phyloP scores from a whole-genome alignment of 306 rosid species.

The Lathyrus oleraceus region DNA sequence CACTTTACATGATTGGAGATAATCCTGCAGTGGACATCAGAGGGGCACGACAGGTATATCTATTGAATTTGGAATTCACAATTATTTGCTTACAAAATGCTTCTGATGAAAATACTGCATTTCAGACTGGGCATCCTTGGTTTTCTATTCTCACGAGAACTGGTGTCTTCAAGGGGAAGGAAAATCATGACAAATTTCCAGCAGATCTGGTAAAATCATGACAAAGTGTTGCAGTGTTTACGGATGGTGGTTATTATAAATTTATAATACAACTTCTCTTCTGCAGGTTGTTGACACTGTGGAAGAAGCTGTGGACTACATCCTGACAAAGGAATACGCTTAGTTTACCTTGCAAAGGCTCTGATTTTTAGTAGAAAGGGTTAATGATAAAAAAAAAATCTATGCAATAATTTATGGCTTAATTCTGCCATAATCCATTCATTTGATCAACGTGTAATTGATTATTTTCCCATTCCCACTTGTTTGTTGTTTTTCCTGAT shows the following conservation, averaged over 20 bases:
- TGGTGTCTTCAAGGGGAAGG: slow-evolving; percentile 88
- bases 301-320: slow-evolving; percentile 67
- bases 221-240: slow-evolving; percentile 6
- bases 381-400: slow-evolving; percentile 11
- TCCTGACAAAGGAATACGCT: slow-evolving; percentile 51
- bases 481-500: slow-evolving; percentile 2
- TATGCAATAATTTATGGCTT: slow-evolving; percentile 26
- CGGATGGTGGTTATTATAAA: not conserved
- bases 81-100: slow-evolving; percentile 20
- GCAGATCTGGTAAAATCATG: slow-evolving; percentile 52
- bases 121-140: slow-evolving; percentile 93
- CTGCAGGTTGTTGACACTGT: slow-evolving; percentile 75
- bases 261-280: slow-evolving; percentile 21
- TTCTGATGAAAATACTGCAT: slow-evolving; percentile 16
- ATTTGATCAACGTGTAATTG: not conserved
- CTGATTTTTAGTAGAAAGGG: slow-evolving; percentile 18
- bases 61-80: slow-evolving; percentile 26
- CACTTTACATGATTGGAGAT: slow-evolving; percentile 89
- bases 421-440: slow-evolving; percentile 20
- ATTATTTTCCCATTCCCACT: not conserved
- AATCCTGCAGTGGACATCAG: slow-evolving; percentile 86
- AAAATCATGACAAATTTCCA: slow-evolving; percentile 56
- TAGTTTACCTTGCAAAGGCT: slow-evolving; percentile 29
- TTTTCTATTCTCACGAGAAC: slow-evolving; percentile 93
- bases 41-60: slow-evolving; percentile 76